Evolutionary conservation across 1,284 basidiomycete genomes (phyloP), one percentile per base, ranked within the genome.

Genomic region (Inonotus hispidus): DNA sequence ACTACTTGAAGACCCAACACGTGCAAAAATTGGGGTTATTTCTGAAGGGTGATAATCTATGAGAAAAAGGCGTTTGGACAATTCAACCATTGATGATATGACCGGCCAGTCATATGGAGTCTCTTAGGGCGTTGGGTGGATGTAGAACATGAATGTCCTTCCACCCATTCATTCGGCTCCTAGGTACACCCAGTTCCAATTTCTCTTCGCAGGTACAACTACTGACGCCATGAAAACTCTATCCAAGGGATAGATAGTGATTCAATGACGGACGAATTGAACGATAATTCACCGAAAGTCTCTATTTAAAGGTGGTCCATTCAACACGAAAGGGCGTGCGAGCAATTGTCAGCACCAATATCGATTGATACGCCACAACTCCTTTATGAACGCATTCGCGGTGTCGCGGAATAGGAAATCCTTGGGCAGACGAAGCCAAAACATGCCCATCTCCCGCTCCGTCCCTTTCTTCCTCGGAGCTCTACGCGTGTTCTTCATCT

Each of bases 351-450:
- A 23, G 2, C 35, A 49, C 14, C 16, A 49, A 25, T 19, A n/a
- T 43, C n/a, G 41, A 43, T 19, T 16, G 41, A 21, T 21, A 43
- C 41, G 41, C 41, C 41, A 43, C 41, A 21, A 43, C 19, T 43
- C 41, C 19, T 43, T 43, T 43, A n/a, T 43, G 41, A 21, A 8
- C 32, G 3, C 32, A 32, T 32, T 32, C 32, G 32, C 32, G 16
- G 41, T 43, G n/a, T 43, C 41, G 41, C 41, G 41, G n/a, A 14
- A 43, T n/a, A 53, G 43, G 27, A 41, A 53, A 32, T 8, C 32
- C 32, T 32, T 32, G 32, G 55, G 60, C 60, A 49, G 45, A 55
- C 45, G 46, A 50, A n/a, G 19, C 37, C 37, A 21, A n/a, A n/a
- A 29, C 35, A n/a, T 35, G 29, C 4, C 29, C 32, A 54, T 14